phyloP scores from a whole-genome alignment of 2,329 filamentous ascomycete species.

The Botrytis porri region DNA sequence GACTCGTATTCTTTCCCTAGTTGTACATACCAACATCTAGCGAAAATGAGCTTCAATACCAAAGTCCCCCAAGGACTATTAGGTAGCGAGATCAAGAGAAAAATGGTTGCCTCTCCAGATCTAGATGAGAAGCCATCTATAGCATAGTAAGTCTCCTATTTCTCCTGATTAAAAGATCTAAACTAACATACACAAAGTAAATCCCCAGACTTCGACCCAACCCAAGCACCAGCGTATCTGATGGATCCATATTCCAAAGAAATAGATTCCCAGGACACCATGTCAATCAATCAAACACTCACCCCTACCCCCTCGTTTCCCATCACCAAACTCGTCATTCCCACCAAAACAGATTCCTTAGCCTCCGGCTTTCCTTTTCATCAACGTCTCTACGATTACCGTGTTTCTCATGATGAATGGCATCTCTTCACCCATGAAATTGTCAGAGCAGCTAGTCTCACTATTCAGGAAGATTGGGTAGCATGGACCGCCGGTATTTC shows the following conservation, averaged over 20 bases:
- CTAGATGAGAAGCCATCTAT: not conserved
- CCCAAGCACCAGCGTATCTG: not conserved
- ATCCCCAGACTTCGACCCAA: not conserved
- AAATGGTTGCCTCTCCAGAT: not conserved
- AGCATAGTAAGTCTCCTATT: not conserved
- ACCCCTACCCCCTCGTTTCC: slow-evolving; percentile 1
- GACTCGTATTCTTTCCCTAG: not conserved
- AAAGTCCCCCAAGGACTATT: not conserved
- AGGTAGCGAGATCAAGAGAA: not conserved
- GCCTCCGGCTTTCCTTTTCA: slow-evolving; percentile 33
- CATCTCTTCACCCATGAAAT: slow-evolving; percentile 30
- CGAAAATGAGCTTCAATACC: slow-evolving; percentile 2
- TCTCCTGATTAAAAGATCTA: not conserved
- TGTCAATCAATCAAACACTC: not conserved
- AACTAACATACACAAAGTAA: not conserved
- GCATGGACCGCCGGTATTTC: slow-evolving; percentile 31
- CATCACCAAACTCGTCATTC: slow-evolving; percentile 23
- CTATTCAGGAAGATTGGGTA: slow-evolving; percentile 26
- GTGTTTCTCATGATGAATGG: slow-evolving; percentile 32
- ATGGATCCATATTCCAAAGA: slow-evolving; percentile 2
- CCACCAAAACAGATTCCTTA: slow-evolving; percentile 29
- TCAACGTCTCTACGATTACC: slow-evolving; percentile 23
- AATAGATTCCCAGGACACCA: not conserved
- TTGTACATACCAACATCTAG: not conserved
- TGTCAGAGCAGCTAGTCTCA: slow-evolving; percentile 28